phyloP scores from a whole-genome alignment of 345 rosid genomes.

The Pistacia vera region DNA sequence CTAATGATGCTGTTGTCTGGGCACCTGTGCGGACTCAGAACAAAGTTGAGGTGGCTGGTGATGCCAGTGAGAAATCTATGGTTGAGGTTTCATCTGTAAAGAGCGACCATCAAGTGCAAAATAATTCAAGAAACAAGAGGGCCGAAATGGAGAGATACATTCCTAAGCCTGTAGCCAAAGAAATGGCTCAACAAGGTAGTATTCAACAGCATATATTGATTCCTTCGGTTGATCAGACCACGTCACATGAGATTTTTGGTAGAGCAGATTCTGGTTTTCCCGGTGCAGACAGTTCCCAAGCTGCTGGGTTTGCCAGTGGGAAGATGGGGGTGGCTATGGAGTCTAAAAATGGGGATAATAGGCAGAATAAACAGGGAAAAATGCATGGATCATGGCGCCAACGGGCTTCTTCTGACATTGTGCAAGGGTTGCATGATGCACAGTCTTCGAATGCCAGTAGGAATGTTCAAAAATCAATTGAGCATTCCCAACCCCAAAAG shows the following conservation, averaged over 20 bases:
- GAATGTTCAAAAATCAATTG: slow-evolving; percentile 41
- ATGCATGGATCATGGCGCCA: slow-evolving; percentile 75
- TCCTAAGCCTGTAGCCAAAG: slow-evolving; percentile 89
- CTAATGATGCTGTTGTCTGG: slow-evolving; percentile 73
- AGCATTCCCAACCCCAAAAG: slow-evolving; percentile 47
- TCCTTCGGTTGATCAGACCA: slow-evolving; percentile 38
- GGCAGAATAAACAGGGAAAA: slow-evolving; percentile 62
- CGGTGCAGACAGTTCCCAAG: slow-evolving; percentile 37
- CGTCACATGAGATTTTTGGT: slow-evolving; percentile 32
- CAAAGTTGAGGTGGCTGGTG: slow-evolving; percentile 59
- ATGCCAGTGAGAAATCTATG: slow-evolving; percentile 38
- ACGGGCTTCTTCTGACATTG: slow-evolving; percentile 44
- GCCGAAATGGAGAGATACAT: slow-evolving; percentile 90
- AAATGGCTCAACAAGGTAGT: slow-evolving; percentile 71
- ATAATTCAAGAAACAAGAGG: slow-evolving; percentile 69
- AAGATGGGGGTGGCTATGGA: slow-evolving; percentile 44
- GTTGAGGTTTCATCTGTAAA: slow-evolving; percentile 48
- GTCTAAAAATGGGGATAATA: slow-evolving; percentile 54
- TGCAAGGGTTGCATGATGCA: slow-evolving; percentile 39
- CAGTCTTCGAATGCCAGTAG: slow-evolving; percentile 34
- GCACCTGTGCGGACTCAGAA: slow-evolving; percentile 75
- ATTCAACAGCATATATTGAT: slow-evolving; percentile 44
- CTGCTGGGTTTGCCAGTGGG: slow-evolving; percentile 32
- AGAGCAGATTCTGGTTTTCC: slow-evolving; percentile 38
- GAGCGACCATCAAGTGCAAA: slow-evolving; percentile 57